phyloP scores from a whole-genome alignment of 805 yeast species.

The Dipodascus albidus region DNA sequence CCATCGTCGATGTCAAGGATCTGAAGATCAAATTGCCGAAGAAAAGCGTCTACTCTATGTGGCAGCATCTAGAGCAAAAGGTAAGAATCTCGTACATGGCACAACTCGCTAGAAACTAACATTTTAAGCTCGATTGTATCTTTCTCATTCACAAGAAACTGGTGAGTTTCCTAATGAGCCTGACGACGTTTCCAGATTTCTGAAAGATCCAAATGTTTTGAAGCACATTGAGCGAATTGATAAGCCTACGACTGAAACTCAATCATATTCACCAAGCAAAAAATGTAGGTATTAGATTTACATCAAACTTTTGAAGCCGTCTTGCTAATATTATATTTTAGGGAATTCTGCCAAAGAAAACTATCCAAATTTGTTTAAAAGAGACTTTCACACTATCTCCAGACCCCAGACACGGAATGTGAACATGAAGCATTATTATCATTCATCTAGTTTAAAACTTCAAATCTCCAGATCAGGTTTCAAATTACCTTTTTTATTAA shows the following conservation, averaged over 20 bases:
- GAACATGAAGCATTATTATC: no score
- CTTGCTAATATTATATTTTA: background rate
- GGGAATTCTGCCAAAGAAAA: background rate
- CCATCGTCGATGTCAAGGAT: conserved; percentile 1
- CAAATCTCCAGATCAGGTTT: no score
- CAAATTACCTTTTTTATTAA: no score
- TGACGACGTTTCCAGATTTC: background rate
- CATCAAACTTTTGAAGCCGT: no score
- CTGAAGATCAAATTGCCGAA: conserved; percentile 6
- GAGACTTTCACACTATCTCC: background rate
- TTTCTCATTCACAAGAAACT: background rate
- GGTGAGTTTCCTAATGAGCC: background rate
- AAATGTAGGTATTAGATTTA: background rate
- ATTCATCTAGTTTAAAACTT: no score
- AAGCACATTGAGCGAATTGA: background rate
- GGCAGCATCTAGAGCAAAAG: conserved; percentile 19
- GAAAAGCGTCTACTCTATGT: conserved; percentile 20
- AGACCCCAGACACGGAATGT: no score
- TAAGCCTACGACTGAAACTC: background rate
- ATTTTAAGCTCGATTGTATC: background rate
- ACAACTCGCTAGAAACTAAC: background rate
- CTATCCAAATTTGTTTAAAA: background rate
- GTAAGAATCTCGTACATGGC: background rate
- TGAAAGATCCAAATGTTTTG: background rate
- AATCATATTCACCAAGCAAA: background rate